phyloP scores from a whole-genome alignment of 2,329 filamentous ascomycete genomes.

The Monascus ruber region DNA sequence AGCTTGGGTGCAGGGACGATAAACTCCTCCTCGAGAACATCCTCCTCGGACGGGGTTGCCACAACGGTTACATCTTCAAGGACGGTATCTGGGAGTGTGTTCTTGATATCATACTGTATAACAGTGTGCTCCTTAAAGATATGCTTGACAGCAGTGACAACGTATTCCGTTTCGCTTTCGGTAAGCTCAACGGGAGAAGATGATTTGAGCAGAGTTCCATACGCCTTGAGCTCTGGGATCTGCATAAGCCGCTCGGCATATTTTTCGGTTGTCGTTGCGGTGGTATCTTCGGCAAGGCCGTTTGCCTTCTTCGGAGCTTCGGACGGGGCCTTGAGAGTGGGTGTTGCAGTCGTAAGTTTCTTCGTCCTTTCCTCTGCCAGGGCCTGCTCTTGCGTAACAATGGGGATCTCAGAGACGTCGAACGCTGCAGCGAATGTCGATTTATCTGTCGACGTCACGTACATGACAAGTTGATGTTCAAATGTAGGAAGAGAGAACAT shows the following conservation, averaged over 20 bases:
- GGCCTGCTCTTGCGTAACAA: constrained; percentile 91
- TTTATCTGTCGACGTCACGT: constrained; percentile 86
- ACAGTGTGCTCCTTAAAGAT: constrained; percentile 97
- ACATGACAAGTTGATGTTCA: constrained; percentile 94
- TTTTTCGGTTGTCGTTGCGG: constrained; percentile 71
- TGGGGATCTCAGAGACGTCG: constrained; percentile 79
- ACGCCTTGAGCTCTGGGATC: constrained; percentile 83
- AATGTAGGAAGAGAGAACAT: constrained; percentile 93
- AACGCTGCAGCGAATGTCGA: constrained; percentile 75
- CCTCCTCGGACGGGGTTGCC: constrained; percentile 67
- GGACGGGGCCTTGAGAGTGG: constrained; percentile 82
- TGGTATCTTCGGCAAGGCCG: constrained; percentile 63
- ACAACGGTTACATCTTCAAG: constrained; percentile 81
- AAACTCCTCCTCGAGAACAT: constrained; percentile 69
- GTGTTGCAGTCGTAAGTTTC: constrained; percentile 87
- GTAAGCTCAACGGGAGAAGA: constrained; percentile 78
- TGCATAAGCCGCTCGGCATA: constrained; percentile 77
- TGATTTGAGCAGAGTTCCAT: constrained; percentile 86
- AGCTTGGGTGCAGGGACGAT: constrained; percentile 82
- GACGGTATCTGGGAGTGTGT: constrained; percentile 83
- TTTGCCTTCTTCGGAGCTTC: constrained; percentile 61
- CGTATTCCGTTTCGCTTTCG: constrained; percentile 94
- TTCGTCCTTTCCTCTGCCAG: constrained; percentile 92
- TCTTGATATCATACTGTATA: constrained; percentile 94
- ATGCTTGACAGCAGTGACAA: constrained; percentile 87